Conservation (phyloP, 108 stramenopile species). For the Chaetoceros muelleri region DNA sequence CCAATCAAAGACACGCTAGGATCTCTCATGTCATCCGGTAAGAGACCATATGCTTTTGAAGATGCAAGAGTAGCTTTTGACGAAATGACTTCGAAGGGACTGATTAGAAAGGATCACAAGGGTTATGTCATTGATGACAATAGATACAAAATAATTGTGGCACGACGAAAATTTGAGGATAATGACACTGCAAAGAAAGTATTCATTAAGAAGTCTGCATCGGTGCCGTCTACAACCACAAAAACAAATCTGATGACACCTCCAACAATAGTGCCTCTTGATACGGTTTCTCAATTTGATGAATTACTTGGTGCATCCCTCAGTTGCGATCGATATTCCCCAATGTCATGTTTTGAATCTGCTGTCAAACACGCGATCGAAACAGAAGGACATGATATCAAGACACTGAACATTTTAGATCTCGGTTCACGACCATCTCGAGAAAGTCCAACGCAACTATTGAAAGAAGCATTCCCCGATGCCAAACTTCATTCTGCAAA, state of each 20-base stretch:
- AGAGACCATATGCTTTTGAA: background rate
- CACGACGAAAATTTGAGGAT: background rate
- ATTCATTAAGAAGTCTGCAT: background rate
- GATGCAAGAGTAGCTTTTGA: background rate
- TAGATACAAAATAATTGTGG: background rate
- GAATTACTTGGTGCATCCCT: too few relatives aligned
- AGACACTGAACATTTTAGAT: background rate
- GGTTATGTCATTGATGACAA: background rate
- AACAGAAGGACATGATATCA: background rate
- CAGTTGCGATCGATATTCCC: background rate
- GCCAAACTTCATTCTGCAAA: background rate
- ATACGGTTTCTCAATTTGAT: too few relatives aligned
- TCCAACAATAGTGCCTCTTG: too few relatives aligned
- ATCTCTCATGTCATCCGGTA: background rate
- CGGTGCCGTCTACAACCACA: too few relatives aligned
- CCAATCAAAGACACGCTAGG: background rate
- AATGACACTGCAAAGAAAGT: background rate
- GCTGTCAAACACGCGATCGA: background rate
- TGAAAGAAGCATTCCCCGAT: background rate
- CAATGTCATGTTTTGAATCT: background rate
- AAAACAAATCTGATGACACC: too few relatives aligned
- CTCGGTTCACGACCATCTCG: background rate
- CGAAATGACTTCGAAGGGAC: background rate
- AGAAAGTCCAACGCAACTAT: background rate
- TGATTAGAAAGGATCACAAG: background rate